Base-by-base conservation (phyloP, 2,329 filamentous ascomycete genomes). In the Ophiocordyceps camponoti-floridani region DNA sequence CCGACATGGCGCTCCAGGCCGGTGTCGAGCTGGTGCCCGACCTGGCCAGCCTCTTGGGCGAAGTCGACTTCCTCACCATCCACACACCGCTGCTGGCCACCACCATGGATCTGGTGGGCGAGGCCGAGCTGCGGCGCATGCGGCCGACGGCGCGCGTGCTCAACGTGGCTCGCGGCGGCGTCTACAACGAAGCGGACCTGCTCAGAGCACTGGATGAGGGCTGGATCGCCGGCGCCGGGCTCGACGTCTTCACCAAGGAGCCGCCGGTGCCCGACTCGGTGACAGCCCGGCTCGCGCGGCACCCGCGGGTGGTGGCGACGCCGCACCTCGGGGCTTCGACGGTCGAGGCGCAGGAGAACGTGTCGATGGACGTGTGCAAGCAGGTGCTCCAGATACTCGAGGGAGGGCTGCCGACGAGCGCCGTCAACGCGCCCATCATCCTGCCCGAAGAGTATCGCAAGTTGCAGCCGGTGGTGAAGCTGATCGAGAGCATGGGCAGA, bases 341-440 rank as follows among this genome's bases (percentile, higher is more conserved):
- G 0, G 72, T 82, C 31, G 84, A 91, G 67, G 84, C 84, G 0
- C 84, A 91, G 58, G 83, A 89, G 55, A 88, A 87, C 48, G 84
- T 88, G 4, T 84, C 80, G 1, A 73, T 88, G 49, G 84, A 89
- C 52, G 84, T 89, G 9, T 89, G 84, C 59, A 79, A 80, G 31
- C 84, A 91, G 61, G 82, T 88, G 12, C 69, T 83, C 0, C 73
- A 79, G 47, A 84, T 89, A 40, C 66, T 91, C 2, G 67, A 69
- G 0, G 84, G 84, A 3, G 79, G 81, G 0, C 67, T 88, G 1
- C 84, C 84, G 0, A 82, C 82, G 1, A 77, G 73, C 18, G 83
- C 84, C 5, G 84, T 89, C 55, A 89, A 91, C 50, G 84, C 83
- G 0, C 84, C 84, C 4, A 72, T 89, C 45, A 89, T 89, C 49